Base-by-base conservation (phyloP, 169 alveolate species). In the Plasmodium falciparum region DNA sequence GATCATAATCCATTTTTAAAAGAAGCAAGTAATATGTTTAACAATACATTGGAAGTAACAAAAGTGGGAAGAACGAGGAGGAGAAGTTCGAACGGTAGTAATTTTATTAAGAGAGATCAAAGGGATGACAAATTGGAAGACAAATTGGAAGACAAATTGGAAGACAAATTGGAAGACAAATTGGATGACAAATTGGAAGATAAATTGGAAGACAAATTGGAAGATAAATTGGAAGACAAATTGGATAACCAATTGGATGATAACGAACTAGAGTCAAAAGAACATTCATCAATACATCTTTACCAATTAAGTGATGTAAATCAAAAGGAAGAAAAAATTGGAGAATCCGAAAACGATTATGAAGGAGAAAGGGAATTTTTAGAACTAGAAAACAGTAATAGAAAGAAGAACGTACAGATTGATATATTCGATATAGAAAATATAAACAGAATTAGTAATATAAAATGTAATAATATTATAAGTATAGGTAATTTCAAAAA, bases 401-500 rank as follows among this genome's bases (percentile, higher is more conserved):
- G 52, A 69, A 24, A 15, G 22, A 70, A 83, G 63, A 69, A 58
- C 47, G n/a, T 33, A 17, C 43, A 52, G 33, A 58, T 69, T 13
- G 91, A 83, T 58, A 52, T 83, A 83, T 58, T 83, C 52, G 91
- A 83, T 50, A 70, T 83, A 13, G 91, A 83, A 11, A 63, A 47
- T 6, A 83, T 83, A 22, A 83, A 83, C 29, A 83, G 69, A 58
- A 83, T 83, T 15, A 83, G 91, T 63, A 69, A 17, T 29, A 58
- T 39, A 69, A 83, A 83, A 61, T 83, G 91, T 66, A 83, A 67
- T 43, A 83, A 83, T 50, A 83, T 83, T 17, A 83, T 83, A 83
- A 83, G 91, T 72, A 83, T 83, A 67, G 70, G 91, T 29, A 83
- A 75, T 54, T 83, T 83, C 50, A 83, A 83, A 83, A 83, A 83